phyloP scores from a whole-genome alignment of 2,329 filamentous ascomycete genomes.

The Botrytis squamosa region DNA sequence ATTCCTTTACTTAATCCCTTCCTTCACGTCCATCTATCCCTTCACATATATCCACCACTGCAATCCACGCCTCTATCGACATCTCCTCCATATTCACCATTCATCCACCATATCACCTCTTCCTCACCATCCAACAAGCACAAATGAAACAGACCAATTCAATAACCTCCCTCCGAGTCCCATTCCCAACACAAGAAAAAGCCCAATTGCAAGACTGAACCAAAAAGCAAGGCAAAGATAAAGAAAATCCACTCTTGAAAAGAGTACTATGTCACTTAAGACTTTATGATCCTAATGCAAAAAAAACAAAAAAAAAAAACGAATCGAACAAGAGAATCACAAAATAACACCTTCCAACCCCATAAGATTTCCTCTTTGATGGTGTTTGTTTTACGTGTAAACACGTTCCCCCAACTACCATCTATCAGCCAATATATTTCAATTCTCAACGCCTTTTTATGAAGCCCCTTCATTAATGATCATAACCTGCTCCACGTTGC shows the following conservation, averaged over 20 bases:
- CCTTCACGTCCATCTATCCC: background rate
- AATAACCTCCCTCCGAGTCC: background rate
- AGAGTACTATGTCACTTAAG: conserved; percentile 1
- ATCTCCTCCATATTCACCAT: background rate
- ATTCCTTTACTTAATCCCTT: background rate
- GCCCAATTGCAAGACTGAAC: background rate
- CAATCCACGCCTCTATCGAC: background rate
- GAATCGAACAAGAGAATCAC: conserved; percentile 28
- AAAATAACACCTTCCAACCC: conserved; percentile 35
- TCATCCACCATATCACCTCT: background rate
- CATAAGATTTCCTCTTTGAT: conserved; percentile 7
- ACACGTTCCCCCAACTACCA: conserved; percentile 24
- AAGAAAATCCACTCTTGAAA: conserved; percentile 5
- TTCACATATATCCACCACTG: background rate
- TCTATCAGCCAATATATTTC: conserved; percentile 24
- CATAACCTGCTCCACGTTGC: conserved; percentile 57
- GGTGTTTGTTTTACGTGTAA: background rate
- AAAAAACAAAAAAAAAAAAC: conserved; percentile 8
- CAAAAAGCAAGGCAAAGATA: background rate
- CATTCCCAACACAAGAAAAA: conserved; percentile 10
- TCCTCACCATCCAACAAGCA: background rate
- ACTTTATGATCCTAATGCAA: conserved; percentile 16
- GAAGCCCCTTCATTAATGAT: conserved; percentile 43
- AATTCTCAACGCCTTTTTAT: conserved; percentile 33
- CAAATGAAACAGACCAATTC: conserved; percentile 2